Conservation (phyloP, 202 grass and related monocot genomes). For the Carex arenaria region DNA sequence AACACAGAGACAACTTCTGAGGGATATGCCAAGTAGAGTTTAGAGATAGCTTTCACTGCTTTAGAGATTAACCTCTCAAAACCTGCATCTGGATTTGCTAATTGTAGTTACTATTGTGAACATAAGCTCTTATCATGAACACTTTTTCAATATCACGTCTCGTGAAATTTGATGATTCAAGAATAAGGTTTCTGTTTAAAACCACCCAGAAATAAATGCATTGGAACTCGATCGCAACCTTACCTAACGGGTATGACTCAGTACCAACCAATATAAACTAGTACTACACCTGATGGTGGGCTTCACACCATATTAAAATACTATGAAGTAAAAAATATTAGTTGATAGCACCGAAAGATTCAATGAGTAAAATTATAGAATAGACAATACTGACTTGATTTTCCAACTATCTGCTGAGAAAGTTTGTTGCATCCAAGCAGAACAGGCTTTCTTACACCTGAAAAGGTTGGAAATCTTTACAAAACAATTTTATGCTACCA, state of each 20-base stretch:
- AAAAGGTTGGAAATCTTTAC: background rate
- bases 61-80: conserved; percentile 44
- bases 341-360: background rate
- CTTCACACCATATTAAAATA: background rate
- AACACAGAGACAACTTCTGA: conserved; percentile 60
- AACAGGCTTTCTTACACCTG: conserved; percentile 26
- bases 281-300: background rate
- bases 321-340: background rate
- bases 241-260: background rate
- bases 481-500: background rate
- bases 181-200: background rate
- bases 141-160: background rate
- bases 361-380: background rate
- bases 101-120: background rate
- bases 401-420: conserved; percentile 37
- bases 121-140: background rate
- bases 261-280: background rate
- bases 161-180: background rate
- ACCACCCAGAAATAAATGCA: background rate
- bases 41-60: conserved; percentile 39
- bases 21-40: conserved; percentile 61
- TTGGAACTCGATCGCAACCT: background rate
- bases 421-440: conserved; percentile 33
- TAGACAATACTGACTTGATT: conserved; percentile 3
- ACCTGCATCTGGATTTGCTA: conserved; percentile 34